A percentile compares a stretch with the other conserved stretches of the same genome.
phyloP scores from a whole-genome alignment of 306 rosid species.

The Luffa aegyptiaca region DNA sequence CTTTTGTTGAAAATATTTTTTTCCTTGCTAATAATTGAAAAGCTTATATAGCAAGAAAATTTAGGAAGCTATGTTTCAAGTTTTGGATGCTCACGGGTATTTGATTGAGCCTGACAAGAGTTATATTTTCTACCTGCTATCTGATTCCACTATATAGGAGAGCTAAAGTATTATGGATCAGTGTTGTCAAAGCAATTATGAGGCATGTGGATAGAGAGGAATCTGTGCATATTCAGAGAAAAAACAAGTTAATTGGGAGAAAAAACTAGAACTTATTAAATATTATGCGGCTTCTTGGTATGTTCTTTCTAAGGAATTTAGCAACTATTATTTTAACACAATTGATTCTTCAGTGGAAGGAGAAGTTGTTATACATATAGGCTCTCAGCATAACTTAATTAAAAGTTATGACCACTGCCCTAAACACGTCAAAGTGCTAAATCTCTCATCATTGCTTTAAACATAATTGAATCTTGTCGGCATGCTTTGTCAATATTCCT shows the following conservation, averaged over 20 bases:
- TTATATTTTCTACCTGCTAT: neutral
- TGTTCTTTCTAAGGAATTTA: neutral
- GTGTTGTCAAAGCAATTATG: neutral
- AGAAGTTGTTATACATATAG: constrained; percentile 59
- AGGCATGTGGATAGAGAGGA: neutral
- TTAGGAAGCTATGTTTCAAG: neutral
- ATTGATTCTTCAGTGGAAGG: constrained; percentile 69
- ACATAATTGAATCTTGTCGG: neutral
- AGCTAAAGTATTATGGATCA: neutral
- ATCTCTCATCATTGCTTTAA: constrained; percentile 47
- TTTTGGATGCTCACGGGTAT: neutral
- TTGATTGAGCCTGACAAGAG: neutral
- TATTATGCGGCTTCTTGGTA: neutral
- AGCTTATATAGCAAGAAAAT: neutral
- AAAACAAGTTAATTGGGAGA: neutral
- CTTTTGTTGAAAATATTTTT: neutral
- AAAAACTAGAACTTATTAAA: neutral
- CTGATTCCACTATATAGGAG: neutral
- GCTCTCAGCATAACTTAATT: constrained; percentile 58
- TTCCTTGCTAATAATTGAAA: neutral
- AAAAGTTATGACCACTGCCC: constrained; percentile 67
- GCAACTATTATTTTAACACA: neutral
- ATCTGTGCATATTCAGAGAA: neutral
- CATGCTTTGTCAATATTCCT: neutral
- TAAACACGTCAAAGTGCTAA: constrained; percentile 52